phyloP scores from a whole-genome alignment of 768 basidiomycete species.

The Suillus plorans region DNA sequence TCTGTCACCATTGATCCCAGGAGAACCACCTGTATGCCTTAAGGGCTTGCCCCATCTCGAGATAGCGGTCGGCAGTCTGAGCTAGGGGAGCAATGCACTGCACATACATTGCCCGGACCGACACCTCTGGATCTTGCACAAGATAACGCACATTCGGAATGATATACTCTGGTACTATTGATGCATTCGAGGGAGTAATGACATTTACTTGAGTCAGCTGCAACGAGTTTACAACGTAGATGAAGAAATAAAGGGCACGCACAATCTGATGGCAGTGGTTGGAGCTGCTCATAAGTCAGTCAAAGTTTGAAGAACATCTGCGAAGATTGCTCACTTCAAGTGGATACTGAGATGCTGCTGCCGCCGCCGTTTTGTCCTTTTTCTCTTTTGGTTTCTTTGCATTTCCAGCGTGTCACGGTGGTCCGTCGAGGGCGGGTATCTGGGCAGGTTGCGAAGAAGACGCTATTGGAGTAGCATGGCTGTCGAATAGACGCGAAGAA shows the following conservation, averaged over 20 bases:
- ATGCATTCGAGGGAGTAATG: too few species aligned
- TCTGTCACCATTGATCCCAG: slow-evolving; percentile 42
- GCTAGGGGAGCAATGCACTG: slow-evolving; percentile 85
- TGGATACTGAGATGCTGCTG: slow-evolving; percentile 46
- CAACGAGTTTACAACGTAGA: too few species aligned
- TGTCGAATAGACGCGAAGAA: slow-evolving; percentile 26
- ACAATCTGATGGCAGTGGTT: slow-evolving; percentile 82
- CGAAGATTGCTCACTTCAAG: slow-evolving; percentile 52
- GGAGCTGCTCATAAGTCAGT: slow-evolving; percentile 47
- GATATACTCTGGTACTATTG: too few species aligned
- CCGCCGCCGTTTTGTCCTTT: slow-evolving; percentile 35
- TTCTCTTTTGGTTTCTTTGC: slow-evolving; percentile 47
- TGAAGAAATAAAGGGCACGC: too few species aligned
- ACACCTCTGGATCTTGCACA: too few species aligned
- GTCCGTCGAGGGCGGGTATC: slow-evolving; percentile 44
- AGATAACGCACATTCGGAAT: too few species aligned
- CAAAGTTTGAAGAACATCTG: background rate
- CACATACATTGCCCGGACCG: slow-evolving; percentile 79
- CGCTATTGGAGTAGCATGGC: slow-evolving; percentile 53
- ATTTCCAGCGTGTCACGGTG: slow-evolving; percentile 38
- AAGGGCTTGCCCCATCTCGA: slow-evolving; percentile 92
- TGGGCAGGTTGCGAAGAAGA: slow-evolving; percentile 55
- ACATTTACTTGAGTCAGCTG: too few species aligned
- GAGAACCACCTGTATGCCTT: slow-evolving; percentile 74
- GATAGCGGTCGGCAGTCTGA: slow-evolving; percentile 80